Percentiles rank a stretch among this genome's conserved stretches.
These are phyloP conservation scores for Boletus fagicola DNA, from an alignment of 768 basidiomycete species.

Conservation along the genomic window DNA sequence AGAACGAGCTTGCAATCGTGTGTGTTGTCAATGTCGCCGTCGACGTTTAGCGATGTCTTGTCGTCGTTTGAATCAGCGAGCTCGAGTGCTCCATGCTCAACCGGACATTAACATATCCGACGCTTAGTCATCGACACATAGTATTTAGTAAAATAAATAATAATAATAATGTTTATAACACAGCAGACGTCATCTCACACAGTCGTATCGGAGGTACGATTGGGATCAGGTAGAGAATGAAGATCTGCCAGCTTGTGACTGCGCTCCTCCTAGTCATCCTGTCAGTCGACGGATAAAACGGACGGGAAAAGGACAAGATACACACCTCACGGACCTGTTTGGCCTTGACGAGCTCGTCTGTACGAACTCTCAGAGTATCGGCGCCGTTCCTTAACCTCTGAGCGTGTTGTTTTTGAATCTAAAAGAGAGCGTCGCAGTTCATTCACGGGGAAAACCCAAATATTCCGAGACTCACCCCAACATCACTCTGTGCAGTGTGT, in stretches of 20 bases:
- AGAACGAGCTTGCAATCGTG: conserved; percentile 12
- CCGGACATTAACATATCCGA: conserved; percentile 8
- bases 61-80: conserved; percentile 25
- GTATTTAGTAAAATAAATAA: background rate
- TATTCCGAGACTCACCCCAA: conserved; percentile 35
- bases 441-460: background rate
- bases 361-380: conserved; percentile 17
- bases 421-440: background rate
- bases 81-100: conserved; percentile 7
- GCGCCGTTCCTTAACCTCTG: conserved; percentile 18
- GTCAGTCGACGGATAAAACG: background rate
- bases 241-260: conserved; percentile 15
- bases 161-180: background rate
- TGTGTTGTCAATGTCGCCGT: conserved; percentile 2
- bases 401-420: conserved; percentile 30
- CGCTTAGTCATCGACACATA: conserved; percentile 25
- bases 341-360: conserved; percentile 20
- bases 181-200: background rate
- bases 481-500: conserved; percentile 42
- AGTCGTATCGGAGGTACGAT: background rate
- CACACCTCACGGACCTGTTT: conserved; percentile 28
- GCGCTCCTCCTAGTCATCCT: conserved; percentile 19
- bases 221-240: background rate
- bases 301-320: background rate
- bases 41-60: conserved; percentile 13